These are phyloP conservation scores for Cunninghamia lanceolata DNA, from an alignment of 75 land plant species.

Conservation along the genomic window DNA sequence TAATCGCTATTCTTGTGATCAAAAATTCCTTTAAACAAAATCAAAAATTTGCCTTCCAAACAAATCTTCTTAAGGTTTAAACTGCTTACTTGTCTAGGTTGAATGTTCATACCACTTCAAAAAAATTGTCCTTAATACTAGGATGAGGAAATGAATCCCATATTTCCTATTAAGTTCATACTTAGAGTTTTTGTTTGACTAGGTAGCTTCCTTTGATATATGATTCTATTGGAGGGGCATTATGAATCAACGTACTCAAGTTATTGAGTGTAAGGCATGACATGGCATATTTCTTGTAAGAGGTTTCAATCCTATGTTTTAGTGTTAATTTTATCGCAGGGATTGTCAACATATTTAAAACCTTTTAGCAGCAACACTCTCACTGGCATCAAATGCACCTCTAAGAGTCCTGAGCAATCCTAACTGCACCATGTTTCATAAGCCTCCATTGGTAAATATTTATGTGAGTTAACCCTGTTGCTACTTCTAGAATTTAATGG, in stretches of 20 bases:
- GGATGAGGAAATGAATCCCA: neutral
- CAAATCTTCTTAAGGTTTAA: neutral
- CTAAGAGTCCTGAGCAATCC: neutral
- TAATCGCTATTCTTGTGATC: too few species aligned
- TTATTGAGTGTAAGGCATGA: neutral
- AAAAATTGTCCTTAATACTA: neutral
- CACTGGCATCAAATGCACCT: neutral
- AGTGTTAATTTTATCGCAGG: neutral
- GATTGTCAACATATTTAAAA: neutral
- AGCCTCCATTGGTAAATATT: neutral
- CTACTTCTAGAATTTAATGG: neutral
- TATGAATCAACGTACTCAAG: neutral
- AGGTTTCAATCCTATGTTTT: neutral
- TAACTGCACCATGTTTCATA: neutral
- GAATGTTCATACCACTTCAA: neutral
- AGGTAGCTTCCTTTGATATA: neutral
- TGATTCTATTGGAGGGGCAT: neutral
- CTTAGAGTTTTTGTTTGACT: neutral
- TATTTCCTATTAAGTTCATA: too few species aligned
- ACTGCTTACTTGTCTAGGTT: neutral
- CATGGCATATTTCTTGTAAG: neutral
- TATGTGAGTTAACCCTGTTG: neutral
- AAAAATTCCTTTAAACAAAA: neutral
- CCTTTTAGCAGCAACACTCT: neutral
- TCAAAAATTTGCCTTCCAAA: neutral